These are phyloP conservation scores for Coelastrella sp. DNA, from an alignment of 139 green algal genomes.

Conservation along the genomic window DNA sequence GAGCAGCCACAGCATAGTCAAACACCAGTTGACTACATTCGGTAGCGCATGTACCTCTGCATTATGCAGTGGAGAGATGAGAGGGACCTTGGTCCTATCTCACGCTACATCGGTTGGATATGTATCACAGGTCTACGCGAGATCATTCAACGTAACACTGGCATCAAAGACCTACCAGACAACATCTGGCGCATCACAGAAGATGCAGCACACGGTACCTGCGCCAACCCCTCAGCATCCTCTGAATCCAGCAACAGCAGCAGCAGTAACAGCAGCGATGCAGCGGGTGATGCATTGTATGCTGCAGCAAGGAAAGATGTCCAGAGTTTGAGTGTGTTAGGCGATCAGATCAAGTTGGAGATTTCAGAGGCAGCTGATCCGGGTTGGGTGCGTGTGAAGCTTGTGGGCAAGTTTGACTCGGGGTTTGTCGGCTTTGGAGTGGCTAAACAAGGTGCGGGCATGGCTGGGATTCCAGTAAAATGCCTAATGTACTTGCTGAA, in stretches of 20 bases:
- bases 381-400: background rate
- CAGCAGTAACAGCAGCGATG: background rate
- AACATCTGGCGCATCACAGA: slow-evolving; percentile 41
- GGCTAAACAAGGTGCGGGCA: slow-evolving; percentile 5
- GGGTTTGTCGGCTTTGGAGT: slow-evolving; percentile 31
- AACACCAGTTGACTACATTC: too few species aligned
- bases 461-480: too few species aligned
- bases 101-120: too few species aligned
- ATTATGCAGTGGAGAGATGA: too few species aligned
- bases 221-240: background rate
- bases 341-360: slow-evolving; percentile 4
- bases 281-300: background rate
- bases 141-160: slow-evolving; percentile 60
- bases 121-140: slow-evolving; percentile 36
- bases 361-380: slow-evolving; percentile 29
- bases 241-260: background rate
- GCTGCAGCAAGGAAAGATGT: background rate
- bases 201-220: slow-evolving; percentile 2
- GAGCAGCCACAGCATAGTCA: too few species aligned
- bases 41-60: too few species aligned
- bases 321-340: background rate
- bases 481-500: background rate
- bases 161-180: slow-evolving; percentile 53
- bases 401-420: background rate
- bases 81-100: too few species aligned